Conservation (phyloP, 208 protist genomes). For the Crithidia expoeki region DNA sequence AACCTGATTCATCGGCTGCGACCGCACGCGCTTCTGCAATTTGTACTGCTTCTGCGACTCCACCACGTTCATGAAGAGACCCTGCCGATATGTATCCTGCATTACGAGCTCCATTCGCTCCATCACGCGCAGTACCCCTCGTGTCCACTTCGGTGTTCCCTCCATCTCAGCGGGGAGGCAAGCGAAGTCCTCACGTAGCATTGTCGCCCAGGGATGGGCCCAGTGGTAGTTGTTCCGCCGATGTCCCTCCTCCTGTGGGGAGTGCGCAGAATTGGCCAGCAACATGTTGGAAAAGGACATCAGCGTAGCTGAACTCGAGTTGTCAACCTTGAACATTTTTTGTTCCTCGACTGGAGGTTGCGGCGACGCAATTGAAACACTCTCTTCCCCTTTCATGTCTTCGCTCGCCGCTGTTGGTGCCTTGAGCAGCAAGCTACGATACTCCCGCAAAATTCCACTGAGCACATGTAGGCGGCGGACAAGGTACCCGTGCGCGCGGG, state of each 20-base stretch:
- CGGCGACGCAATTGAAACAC: slow-evolving; percentile 4
- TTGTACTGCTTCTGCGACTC: slow-evolving; percentile 21
- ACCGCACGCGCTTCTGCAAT: neutral
- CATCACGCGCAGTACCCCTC: slow-evolving; percentile 39
- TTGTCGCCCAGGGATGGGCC: slow-evolving; percentile 43
- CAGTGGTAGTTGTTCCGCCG: slow-evolving; percentile 29
- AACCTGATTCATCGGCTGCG: neutral
- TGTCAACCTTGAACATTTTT: neutral
- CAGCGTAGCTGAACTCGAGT: neutral
- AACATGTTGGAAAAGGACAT: slow-evolving; percentile 2
- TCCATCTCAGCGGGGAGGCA: slow-evolving; percentile 51
- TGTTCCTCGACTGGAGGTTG: neutral
- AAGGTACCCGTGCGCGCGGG: slow-evolving; percentile 59
- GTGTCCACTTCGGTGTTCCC: slow-evolving; percentile 26
- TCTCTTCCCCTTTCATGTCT: neutral
- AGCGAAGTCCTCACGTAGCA: slow-evolving; percentile 38
- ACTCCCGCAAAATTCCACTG: slow-evolving; percentile 68
- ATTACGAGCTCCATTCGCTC: slow-evolving; percentile 63
- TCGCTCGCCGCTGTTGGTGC: neutral
- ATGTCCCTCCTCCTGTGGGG: slow-evolving; percentile 26
- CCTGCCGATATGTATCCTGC: slow-evolving; percentile 34
- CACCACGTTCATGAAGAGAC: slow-evolving; percentile 60
- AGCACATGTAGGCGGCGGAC: slow-evolving; percentile 72
- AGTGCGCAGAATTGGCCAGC: slow-evolving; percentile 11
- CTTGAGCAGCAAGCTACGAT: slow-evolving; percentile 30